Evolutionary conservation across 495 filamentous ascomycete genomes (phyloP).

Genomic region (Podospora anserina): DNA sequence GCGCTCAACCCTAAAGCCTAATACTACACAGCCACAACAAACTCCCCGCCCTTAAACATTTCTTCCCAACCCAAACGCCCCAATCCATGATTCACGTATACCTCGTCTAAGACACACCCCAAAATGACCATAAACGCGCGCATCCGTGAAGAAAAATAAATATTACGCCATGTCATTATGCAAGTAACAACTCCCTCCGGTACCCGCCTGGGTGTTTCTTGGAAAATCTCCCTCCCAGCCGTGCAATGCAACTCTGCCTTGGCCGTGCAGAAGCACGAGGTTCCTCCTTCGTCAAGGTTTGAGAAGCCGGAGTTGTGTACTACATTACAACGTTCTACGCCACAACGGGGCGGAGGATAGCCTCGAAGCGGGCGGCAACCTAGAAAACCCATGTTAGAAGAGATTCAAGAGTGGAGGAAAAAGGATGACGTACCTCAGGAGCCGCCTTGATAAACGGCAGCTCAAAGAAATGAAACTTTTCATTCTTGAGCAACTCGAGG

Average conservation of each 20-base stretch:
- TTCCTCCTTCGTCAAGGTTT: not conserved
- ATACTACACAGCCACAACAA: not conserved
- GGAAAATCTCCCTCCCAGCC: not conserved
- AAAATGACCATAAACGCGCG: not conserved
- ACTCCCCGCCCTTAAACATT: not conserved
- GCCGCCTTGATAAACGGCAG: slow-evolving; percentile 85
- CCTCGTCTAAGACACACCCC: not conserved
- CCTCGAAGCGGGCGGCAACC: slow-evolving; percentile 40
- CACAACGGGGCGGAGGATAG: slow-evolving; percentile 7
- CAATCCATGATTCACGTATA: not conserved
- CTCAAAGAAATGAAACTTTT: slow-evolving; percentile 84
- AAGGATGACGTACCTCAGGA: slow-evolving; percentile 62
- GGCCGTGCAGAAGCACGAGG: not conserved
- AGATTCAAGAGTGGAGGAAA: slow-evolving; percentile 7
- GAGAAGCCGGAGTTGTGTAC: not conserved
- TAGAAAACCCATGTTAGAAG: slow-evolving; percentile 26
- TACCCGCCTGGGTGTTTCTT: not conserved
- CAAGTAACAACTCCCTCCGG: not conserved
- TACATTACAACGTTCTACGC: not conserved
- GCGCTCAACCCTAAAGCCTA: not conserved
- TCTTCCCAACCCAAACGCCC: not conserved
- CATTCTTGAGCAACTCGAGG: slow-evolving; percentile 86
- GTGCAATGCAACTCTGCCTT: not conserved
- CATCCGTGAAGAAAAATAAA: not conserved
- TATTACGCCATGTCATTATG: not conserved